Conservation (phyloP, 768 basidiomycete genomes). For the Tephrocybe sp. region DNA sequence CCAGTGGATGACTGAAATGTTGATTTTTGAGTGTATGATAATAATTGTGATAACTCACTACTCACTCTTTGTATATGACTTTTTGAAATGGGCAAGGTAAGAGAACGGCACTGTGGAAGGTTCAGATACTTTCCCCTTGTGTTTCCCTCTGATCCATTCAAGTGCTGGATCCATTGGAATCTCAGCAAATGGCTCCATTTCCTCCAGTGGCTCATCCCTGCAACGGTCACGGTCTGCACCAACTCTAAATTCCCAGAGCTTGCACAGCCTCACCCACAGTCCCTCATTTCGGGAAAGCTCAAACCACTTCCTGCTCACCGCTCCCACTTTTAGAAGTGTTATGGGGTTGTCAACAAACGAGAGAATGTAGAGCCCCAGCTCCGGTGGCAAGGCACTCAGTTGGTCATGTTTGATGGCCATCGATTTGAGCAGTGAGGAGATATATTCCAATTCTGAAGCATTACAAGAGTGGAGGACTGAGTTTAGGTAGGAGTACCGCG, state of each 20-base stretch:
- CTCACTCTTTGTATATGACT: conserved; percentile 71
- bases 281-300: conserved; percentile 70
- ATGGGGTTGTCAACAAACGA: conserved; percentile 73
- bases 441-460: conserved; percentile 54
- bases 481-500: conserved; percentile 1
- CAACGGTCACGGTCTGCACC: background rate
- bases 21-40: background rate
- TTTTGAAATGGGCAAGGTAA: conserved; percentile 71
- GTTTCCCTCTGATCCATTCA: conserved; percentile 34
- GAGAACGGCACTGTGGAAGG: conserved; percentile 37
- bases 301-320: conserved; percentile 75
- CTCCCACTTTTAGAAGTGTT: conserved; percentile 66
- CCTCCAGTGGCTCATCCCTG: conserved; percentile 25
- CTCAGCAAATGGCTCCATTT: conserved; percentile 30
- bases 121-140: background rate
- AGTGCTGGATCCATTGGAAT: conserved; percentile 41
- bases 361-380: conserved; percentile 76
- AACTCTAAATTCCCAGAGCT: conserved; percentile 45
- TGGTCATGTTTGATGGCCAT: conserved; percentile 50
- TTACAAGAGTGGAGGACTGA: conserved; percentile 14
- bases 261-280: conserved; percentile 80
- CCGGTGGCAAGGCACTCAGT: conserved; percentile 41
- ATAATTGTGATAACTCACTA: conserved; percentile 7
- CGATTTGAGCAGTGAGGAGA: conserved; percentile 63
- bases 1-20: conserved; percentile 71